Evolutionary conservation across 345 rosid genomes (phyloP).

Genomic region (Eucalyptus shirleyi): DNA sequence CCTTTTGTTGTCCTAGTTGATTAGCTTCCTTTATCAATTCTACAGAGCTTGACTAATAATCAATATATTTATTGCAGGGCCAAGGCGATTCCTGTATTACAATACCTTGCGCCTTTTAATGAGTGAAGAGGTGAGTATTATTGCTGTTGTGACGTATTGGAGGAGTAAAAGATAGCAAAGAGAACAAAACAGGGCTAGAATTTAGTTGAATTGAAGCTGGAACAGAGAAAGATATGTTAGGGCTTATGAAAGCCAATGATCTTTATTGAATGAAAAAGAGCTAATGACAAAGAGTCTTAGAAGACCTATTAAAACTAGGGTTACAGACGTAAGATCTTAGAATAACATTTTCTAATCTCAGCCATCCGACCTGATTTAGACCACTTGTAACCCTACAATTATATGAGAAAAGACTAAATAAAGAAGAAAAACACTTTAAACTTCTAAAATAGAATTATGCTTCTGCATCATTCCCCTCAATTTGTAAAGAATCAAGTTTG

Average conservation of each 20-base stretch:
- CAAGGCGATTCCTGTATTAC: conserved; percentile 70
- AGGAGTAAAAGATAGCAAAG: background rate
- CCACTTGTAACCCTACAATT: background rate
- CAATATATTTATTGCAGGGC: conserved; percentile 29
- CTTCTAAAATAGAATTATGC: background rate
- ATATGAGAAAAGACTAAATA: background rate
- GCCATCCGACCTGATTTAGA: background rate
- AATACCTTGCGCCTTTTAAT: conserved; percentile 40
- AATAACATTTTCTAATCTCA: background rate
- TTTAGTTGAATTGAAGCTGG: background rate
- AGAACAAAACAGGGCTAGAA: background rate
- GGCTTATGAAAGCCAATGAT: background rate
- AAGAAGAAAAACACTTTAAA: background rate
- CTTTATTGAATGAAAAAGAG: background rate
- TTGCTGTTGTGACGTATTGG: background rate
- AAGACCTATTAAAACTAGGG: background rate
- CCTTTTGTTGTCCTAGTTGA: background rate
- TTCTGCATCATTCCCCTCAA: background rate
- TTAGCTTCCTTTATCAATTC: background rate
- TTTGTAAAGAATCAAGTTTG: background rate
- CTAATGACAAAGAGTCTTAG: background rate
- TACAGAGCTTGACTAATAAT: background rate
- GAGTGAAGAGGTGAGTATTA: conserved; percentile 64
- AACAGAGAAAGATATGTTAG: background rate
- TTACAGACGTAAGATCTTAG: background rate